A percentile compares a stretch with the other conserved stretches of the same genome.
Conservation (phyloP, 1,284 basidiomycete genomes). For the Ustilago loliicola region DNA sequence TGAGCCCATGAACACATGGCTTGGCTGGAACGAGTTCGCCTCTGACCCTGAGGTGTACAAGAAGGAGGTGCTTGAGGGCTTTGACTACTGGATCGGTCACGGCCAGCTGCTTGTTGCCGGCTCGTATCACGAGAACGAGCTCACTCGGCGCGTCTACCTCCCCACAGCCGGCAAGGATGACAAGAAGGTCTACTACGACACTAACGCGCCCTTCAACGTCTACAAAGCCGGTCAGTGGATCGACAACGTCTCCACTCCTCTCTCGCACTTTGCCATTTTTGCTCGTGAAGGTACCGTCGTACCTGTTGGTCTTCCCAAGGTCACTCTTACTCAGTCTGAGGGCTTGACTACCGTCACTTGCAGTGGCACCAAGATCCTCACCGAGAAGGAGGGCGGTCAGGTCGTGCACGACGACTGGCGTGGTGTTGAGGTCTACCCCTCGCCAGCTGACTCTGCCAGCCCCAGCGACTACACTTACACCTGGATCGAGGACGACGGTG, state of each 20-base stretch:
- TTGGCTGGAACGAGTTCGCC: constrained; percentile 72
- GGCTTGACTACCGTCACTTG: constrained; percentile 69
- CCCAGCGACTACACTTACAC: constrained; percentile 58
- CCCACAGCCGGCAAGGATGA: constrained; percentile 66
- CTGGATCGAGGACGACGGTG: constrained; percentile 73
- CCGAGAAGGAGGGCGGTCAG: constrained; percentile 70
- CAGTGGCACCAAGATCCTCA: constrained; percentile 70
- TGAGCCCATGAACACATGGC: constrained; percentile 71
- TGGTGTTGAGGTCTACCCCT: constrained; percentile 72
- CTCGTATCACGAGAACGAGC: constrained; percentile 69
- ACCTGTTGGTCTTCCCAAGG: constrained; percentile 71
- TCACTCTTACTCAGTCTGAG: constrained; percentile 67
- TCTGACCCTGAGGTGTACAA: constrained; percentile 70
- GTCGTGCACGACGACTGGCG: constrained; percentile 72
- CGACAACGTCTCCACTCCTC: constrained; percentile 70
- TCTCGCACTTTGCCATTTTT: constrained; percentile 72
- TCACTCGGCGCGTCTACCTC: constrained; percentile 71
- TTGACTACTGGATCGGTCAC: constrained; percentile 72
- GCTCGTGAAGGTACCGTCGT: constrained; percentile 71
- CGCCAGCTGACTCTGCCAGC: constrained; percentile 31
- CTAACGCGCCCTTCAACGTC: constrained; percentile 33
- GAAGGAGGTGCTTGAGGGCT: constrained; percentile 70
- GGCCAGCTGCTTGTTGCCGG: constrained; percentile 71
- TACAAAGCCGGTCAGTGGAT: constrained; percentile 42
- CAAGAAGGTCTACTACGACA: constrained; percentile 47